These are phyloP conservation scores for Anacardium occidentale DNA, from an alignment of 345 rosid species.

Conservation along the genomic window DNA sequence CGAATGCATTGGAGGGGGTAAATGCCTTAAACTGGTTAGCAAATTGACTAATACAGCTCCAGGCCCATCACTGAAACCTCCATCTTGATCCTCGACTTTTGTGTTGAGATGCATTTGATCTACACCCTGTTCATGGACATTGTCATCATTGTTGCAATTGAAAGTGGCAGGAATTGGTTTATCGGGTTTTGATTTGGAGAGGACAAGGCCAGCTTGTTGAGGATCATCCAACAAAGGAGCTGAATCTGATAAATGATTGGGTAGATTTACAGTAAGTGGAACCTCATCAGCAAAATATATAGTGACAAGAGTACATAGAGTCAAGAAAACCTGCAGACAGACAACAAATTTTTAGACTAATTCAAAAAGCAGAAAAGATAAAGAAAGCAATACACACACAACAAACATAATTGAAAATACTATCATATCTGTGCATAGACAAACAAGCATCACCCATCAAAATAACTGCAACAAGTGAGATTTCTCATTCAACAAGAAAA, in stretches of 20 bases:
- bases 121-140: slow-evolving; percentile 36
- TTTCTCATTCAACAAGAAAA: background rate
- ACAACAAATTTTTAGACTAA: background rate
- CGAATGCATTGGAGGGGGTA: slow-evolving; percentile 89
- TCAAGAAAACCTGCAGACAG: slow-evolving; percentile 73
- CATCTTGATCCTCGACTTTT: slow-evolving; percentile 43
- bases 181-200: slow-evolving; percentile 44
- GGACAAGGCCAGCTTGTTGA: slow-evolving; percentile 43
- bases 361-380: background rate
- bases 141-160: slow-evolving; percentile 36
- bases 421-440: background rate
- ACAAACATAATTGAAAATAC: background rate
- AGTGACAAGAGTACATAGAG: slow-evolving; percentile 78
- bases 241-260: slow-evolving; percentile 53
- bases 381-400: background rate
- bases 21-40: slow-evolving; percentile 91
- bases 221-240: slow-evolving; percentile 78
- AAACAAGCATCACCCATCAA: background rate
- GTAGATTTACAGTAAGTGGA: slow-evolving; percentile 50
- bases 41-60: slow-evolving; percentile 89
- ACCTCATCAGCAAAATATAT: slow-evolving; percentile 85
- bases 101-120: slow-evolving; percentile 36
- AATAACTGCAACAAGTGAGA: background rate
- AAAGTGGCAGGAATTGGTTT: slow-evolving; percentile 23
- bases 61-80: slow-evolving; percentile 65